Percentiles rank a stretch among this genome's conserved stretches.
phyloP scores from a whole-genome alignment of 208 protist species.

The Trichomonas tenax region DNA sequence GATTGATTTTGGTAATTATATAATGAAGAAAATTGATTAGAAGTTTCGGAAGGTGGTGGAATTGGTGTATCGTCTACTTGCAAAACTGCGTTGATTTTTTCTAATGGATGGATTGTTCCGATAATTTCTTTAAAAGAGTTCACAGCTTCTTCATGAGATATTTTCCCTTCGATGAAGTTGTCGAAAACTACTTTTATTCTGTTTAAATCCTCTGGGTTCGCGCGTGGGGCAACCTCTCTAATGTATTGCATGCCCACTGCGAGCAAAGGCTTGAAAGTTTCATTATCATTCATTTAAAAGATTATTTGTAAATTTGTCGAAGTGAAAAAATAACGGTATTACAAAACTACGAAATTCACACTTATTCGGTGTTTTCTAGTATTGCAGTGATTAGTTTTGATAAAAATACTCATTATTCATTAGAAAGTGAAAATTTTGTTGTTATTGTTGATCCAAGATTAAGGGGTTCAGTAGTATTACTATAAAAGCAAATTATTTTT shows the following conservation, averaged over 20 bases:
- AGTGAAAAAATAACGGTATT: neutral
- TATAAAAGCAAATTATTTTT: too few relatives aligned
- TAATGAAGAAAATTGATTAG: neutral
- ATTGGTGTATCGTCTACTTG: neutral
- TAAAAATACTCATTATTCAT: too few relatives aligned
- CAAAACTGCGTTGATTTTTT: neutral
- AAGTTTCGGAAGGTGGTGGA: neutral
- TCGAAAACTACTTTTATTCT: neutral
- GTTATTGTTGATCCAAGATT: too few relatives aligned
- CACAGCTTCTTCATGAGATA: neutral
- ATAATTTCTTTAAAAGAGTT: neutral
- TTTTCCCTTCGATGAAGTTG: neutral
- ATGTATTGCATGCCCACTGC: neutral
- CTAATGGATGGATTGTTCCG: neutral
- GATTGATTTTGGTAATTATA: neutral
- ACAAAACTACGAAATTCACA: neutral
- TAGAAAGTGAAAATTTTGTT: too few relatives aligned
- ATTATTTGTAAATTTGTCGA: neutral
- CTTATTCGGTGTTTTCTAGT: too few relatives aligned
- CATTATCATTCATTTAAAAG: neutral
- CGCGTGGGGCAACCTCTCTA: neutral
- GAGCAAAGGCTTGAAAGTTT: neutral
- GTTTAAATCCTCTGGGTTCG: neutral
- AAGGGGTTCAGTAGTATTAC: too few relatives aligned
- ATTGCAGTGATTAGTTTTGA: too few relatives aligned